Percentiles rank a stretch among this genome's conserved stretches.
Evolutionary conservation across 2,329 filamentous ascomycete species (phyloP).

Genomic region (Colletotrichum nymphaeae): DNA sequence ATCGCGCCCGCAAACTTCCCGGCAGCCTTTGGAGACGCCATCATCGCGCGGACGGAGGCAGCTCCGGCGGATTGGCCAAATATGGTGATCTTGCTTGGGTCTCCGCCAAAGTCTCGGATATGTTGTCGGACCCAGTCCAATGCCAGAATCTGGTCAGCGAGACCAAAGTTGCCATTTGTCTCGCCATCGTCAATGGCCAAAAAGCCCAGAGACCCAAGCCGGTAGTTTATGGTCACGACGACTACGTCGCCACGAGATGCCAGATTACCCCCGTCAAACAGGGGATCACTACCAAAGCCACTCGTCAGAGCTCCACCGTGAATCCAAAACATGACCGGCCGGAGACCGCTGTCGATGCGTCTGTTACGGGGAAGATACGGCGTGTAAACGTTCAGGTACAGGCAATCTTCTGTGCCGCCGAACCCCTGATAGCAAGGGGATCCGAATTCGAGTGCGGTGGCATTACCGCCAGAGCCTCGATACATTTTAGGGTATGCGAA

Average conservation of each 20-base stretch:
- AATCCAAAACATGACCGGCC: conserved; percentile 60
- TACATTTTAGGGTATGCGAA: conserved; percentile 53
- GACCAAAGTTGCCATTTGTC: conserved; percentile 60
- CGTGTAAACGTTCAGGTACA: conserved; percentile 59
- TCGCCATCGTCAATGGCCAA: conserved; percentile 61
- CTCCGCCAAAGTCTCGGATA: conserved; percentile 66
- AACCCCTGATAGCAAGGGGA: conserved; percentile 49
- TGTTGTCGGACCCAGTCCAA: conserved; percentile 63
- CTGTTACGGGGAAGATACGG: conserved; percentile 49
- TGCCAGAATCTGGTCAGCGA: conserved; percentile 61
- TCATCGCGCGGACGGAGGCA: conserved; percentile 60
- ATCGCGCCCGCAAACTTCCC: conserved; percentile 62
- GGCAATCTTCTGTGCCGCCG: conserved; percentile 52
- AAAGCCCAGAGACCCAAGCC: conserved; percentile 68
- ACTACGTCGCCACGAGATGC: conserved; percentile 60
- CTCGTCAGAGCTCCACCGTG: conserved; percentile 55
- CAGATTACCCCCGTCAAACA: conserved; percentile 57
- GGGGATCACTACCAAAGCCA: conserved; percentile 55
- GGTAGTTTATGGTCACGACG: conserved; percentile 70
- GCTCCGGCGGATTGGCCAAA: conserved; percentile 67
- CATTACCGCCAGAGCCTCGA: conserved; percentile 40
- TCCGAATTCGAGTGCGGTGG: conserved; percentile 45
- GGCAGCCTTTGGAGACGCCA: conserved; percentile 58
- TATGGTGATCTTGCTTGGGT: conserved; percentile 65
- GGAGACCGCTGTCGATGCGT: conserved; percentile 46